Evolutionary conservation across 805 yeast species (phyloP).

Genomic region (Suhomyces sp.): DNA sequence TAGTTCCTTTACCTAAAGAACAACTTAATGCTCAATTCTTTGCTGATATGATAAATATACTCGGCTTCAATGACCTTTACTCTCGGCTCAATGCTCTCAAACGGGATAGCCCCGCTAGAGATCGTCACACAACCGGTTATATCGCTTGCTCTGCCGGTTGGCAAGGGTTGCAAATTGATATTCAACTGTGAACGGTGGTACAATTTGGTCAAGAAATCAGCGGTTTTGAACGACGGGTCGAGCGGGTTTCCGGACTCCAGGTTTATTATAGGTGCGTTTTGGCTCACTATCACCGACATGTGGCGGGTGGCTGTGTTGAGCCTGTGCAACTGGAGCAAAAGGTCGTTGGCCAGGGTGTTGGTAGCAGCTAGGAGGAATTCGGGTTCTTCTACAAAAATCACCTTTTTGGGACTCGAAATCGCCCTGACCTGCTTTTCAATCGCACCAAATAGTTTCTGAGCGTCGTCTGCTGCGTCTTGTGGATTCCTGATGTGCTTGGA

Average conservation of each 20-base stretch:
- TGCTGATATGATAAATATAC: constrained; percentile 56
- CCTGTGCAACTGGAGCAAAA: constrained; percentile 30
- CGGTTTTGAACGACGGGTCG: constrained; percentile 39
- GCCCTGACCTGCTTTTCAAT: constrained; percentile 11
- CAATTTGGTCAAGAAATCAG: constrained; percentile 47
- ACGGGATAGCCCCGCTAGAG: constrained; percentile 50
- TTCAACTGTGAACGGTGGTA: constrained; percentile 51
- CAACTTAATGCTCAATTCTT: constrained; percentile 49
- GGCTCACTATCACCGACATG: constrained; percentile 35
- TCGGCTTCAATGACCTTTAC: constrained; percentile 52
- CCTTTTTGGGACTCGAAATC: constrained; percentile 10
- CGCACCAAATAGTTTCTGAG: constrained; percentile 15
- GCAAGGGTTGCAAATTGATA: constrained; percentile 61
- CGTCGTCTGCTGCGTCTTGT: constrained; percentile 11
- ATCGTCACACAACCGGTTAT: constrained; percentile 70
- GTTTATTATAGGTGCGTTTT: constrained; percentile 36
- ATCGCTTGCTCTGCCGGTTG: constrained; percentile 81
- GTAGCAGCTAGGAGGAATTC: constrained; percentile 48
- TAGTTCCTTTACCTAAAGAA: constrained; percentile 29
- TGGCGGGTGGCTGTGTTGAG: constrained; percentile 31
- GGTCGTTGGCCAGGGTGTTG: constrained; percentile 28
- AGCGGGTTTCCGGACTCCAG: constrained; percentile 15
- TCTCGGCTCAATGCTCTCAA: constrained; percentile 12
- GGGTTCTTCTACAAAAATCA: constrained; percentile 45
- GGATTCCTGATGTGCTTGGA: constrained; percentile 26